Percentiles rank a stretch among this genome's conserved stretches.
Evolutionary conservation across 2,329 filamentous ascomycete species (phyloP).

Genomic region (Diaporthe humulicola): DNA sequence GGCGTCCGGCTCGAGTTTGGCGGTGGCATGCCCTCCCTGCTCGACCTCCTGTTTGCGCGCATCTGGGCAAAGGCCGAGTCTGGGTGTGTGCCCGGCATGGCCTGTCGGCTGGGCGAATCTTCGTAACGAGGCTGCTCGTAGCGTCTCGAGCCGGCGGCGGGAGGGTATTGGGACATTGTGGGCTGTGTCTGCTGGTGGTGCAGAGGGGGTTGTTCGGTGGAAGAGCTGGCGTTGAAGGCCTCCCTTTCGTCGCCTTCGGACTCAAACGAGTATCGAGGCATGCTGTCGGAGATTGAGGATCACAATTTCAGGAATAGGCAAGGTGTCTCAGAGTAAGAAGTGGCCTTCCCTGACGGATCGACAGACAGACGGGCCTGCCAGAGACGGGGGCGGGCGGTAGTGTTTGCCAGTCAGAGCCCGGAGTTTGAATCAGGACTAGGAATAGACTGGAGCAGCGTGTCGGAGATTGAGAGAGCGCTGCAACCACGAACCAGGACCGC

Average conservation of each 20-base stretch:
- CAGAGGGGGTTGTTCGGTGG: neutral
- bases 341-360: conserved; percentile 6
- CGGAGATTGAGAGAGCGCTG: conserved; percentile 28
- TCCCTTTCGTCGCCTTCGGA: conserved; percentile 42
- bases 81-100: conserved; percentile 50
- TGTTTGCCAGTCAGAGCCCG: conserved; percentile 15
- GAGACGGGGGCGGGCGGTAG: neutral
- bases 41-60: conserved; percentile 52
- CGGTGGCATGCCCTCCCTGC: conserved; percentile 43
- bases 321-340: conserved; percentile 12
- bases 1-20: conserved; percentile 38
- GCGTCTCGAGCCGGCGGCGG: conserved; percentile 26
- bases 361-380: conserved; percentile 2
- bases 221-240: conserved; percentile 37
- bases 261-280: conserved; percentile 44
- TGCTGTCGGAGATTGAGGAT: conserved; percentile 33
- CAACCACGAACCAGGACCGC: conserved; percentile 22
- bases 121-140: conserved; percentile 30
- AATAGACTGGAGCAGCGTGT: conserved; percentile 30
- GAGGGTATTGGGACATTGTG: conserved; percentile 27
- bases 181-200: conserved; percentile 27
- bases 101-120: conserved; percentile 34
- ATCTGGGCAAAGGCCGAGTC: conserved; percentile 53
- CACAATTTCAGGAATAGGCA: conserved; percentile 13
- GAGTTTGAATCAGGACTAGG: conserved; percentile 28